Evolutionary conservation across 2,329 filamentous ascomycete species (phyloP), one percentile per base, ranked within the genome.

Genomic region (Cercospora zeina): DNA sequence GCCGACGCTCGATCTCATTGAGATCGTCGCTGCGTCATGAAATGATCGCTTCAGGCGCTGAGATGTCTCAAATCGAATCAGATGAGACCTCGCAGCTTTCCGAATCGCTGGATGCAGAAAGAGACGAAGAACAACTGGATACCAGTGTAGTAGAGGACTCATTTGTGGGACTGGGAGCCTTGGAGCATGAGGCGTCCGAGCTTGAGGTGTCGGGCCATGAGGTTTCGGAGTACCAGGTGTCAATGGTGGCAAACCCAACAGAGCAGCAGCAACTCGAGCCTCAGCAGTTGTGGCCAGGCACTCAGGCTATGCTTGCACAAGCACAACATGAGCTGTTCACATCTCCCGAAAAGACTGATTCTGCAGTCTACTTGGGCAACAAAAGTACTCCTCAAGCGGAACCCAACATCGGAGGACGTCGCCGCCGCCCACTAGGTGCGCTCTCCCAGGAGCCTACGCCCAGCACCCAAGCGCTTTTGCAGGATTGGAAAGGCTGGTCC

Each of bases 391-490:
- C 31, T 69, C 78, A 66, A 55, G 72, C 59, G 59, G 73, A 39
- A 72, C 74, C 49, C 73, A 73, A 37, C 65, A 69, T 37, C 72
- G 72, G 24, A 75, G 74, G 16, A 24, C 54, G 65, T 53, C 58
- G 45, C 16, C 64, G 67, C 2, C 63, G 59, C 14, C 67, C 66
- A 50, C 63, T 69, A 3, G 61, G 39, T 39, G 61, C 58, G 16
- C 63, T 69, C 14, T 69, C 66, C 13, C 68, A 71, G 56, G 69
- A 69, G 49, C 66, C 65, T 8, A 34, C 70, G 54, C 71, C 77
- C 33, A 79, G 76, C 61, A 81, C 79, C 1, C 79, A 81, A 59
- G 77, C 78, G 14, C 68, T 81, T 8, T 74, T 81, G 51, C 72
- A 74, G 27, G 76, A 73, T 8, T 75, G 65, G 76, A 73, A 56